Percentiles rank a stretch among this genome's conserved stretches.
Evolutionary conservation across 495 filamentous ascomycete species (phyloP).

Genomic region (Chlorociboria aeruginascens): DNA sequence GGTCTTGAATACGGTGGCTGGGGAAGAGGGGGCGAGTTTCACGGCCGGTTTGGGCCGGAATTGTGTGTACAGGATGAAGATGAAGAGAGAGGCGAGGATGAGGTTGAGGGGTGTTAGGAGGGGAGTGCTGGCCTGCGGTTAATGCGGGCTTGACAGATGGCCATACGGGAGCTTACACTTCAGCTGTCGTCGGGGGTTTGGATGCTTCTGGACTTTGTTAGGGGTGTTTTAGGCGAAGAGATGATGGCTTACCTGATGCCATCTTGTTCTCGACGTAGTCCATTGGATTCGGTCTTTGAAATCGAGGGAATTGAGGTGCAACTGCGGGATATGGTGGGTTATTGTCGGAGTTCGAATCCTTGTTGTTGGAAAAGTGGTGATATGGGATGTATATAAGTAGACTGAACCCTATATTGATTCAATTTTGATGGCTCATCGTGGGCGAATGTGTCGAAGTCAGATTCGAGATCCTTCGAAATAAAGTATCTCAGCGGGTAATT

Average conservation of each 20-base stretch:
- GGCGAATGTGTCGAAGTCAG: too few species aligned
- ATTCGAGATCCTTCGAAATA: too few species aligned
- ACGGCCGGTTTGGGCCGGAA: slow-evolving; percentile 42
- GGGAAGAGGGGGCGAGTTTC: slow-evolving; percentile 53
- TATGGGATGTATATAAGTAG: too few species aligned
- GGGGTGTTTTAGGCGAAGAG: slow-evolving; percentile 4
- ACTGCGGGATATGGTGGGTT: too few species aligned
- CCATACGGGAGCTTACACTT: slow-evolving; percentile 11
- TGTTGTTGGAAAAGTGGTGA: too few species aligned
- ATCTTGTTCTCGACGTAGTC: slow-evolving; percentile 45
- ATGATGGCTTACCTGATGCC: slow-evolving; percentile 28
- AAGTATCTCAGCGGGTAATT: too few species aligned
- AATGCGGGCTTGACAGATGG: slow-evolving; percentile 1
- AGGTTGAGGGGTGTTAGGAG: slow-evolving; percentile 71
- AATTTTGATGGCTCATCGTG: too few species aligned
- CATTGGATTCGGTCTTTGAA: slow-evolving; percentile 20
- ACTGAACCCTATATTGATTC: too few species aligned
- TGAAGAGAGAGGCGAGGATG: slow-evolving; percentile 55
- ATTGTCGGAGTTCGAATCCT: too few species aligned
- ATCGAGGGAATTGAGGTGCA: too few species aligned
- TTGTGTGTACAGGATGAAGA: slow-evolving; percentile 57
- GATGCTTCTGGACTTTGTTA: slow-evolving; percentile 19
- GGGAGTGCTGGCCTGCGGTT: slow-evolving; percentile 32
- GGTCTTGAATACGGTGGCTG: slow-evolving; percentile 74
- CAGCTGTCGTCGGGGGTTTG: slow-evolving; percentile 4